Evolutionary conservation across 1,139 yeast species (phyloP).

Genomic region (Chernovozyma aurita): DNA sequence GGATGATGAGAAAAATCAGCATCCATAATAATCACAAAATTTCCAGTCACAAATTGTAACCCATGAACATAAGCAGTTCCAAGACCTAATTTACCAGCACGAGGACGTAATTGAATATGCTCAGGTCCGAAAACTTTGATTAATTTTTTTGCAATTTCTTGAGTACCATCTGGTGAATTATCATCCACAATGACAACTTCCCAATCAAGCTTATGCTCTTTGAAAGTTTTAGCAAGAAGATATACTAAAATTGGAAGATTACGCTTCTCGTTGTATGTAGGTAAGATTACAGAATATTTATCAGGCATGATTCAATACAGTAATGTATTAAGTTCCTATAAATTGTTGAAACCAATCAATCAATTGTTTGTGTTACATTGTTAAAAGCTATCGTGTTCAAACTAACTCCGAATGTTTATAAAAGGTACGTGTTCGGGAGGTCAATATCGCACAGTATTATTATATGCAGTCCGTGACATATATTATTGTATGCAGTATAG

Average conservation of each 20-base stretch:
- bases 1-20: constrained; percentile 86
- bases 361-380: too few species aligned
- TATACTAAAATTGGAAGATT: constrained; percentile 70
- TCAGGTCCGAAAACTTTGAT: constrained; percentile 59
- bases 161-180: constrained; percentile 81
- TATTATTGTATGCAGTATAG: too few species aligned
- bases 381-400: too few species aligned
- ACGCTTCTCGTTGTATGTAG: constrained; percentile 74
- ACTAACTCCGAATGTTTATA: too few species aligned
- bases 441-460: too few species aligned
- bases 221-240: constrained; percentile 68
- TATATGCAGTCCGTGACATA: too few species aligned
- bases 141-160: constrained; percentile 64
- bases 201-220: constrained; percentile 60
- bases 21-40: constrained; percentile 79
- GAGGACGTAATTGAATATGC: constrained; percentile 63
- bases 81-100: constrained; percentile 76
- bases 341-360: too few species aligned
- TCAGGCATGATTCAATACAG: too few species aligned
- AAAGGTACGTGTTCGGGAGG: too few species aligned
- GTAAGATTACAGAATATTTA: constrained; percentile 73
- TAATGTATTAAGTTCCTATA: too few species aligned
- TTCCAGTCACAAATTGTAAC: constrained; percentile 65
- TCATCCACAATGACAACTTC: constrained; percentile 79
- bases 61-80: constrained; percentile 86